phyloP scores from a whole-genome alignment of 75 land plant genomes.

The Selaginella moellendorffii region DNA sequence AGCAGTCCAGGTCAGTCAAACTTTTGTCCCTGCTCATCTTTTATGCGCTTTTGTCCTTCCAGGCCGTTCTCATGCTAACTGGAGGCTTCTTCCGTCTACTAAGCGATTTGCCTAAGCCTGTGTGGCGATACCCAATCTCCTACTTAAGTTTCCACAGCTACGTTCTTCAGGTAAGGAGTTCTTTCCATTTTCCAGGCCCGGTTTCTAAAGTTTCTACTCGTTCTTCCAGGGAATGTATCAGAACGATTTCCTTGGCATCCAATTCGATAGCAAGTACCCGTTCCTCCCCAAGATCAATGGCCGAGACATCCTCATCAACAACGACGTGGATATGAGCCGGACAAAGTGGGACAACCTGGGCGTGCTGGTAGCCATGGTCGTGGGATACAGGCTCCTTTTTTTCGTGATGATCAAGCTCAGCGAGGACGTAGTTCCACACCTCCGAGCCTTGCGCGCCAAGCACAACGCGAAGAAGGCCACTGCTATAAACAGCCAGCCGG shows the following conservation, averaged over 20 bases:
- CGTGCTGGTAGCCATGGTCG: neutral
- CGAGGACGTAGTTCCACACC: neutral
- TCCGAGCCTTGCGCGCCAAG: neutral
- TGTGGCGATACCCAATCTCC: constrained; percentile 7
- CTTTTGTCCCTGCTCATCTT: neutral
- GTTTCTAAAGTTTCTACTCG: neutral
- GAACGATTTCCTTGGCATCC: constrained; percentile 49
- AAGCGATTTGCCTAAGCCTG: neutral
- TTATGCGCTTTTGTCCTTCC: neutral
- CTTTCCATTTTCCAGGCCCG: neutral
- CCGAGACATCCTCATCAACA: neutral
- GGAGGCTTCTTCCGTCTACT: constrained; percentile 3
- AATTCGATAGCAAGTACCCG: constrained; percentile 3
- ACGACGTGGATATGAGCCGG: neutral
- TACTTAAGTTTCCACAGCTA: constrained; percentile 5
- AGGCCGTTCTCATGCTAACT: constrained; percentile 3
- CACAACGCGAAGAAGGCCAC: neutral
- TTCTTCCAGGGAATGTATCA: constrained; percentile 42
- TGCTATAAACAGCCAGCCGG: no score
- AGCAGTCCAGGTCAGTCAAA: constrained; percentile 37
- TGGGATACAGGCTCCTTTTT: neutral
- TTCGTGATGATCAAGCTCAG: neutral
- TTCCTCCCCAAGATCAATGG: constrained; percentile 3
- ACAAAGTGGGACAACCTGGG: neutral
- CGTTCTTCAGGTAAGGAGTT: neutral